Evolutionary conservation across 2,329 filamentous ascomycete species (phyloP), one percentile per base, ranked within the genome.

Genomic region (Coniella lustricola): DNA sequence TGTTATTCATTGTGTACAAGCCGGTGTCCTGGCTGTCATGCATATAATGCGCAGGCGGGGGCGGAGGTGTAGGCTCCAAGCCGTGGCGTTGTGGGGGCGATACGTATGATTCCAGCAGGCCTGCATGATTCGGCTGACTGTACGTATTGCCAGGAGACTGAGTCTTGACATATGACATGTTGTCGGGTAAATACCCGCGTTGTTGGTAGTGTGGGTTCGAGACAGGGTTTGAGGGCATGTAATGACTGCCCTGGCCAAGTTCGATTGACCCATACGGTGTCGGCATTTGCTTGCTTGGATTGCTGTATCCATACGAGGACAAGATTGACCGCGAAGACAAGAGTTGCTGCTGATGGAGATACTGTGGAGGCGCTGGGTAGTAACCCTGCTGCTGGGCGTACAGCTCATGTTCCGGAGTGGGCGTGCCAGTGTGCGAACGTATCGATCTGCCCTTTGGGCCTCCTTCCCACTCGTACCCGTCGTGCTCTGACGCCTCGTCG

Each of bases 401-500:
- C 35, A 69, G 61, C 9, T 64, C 62, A 4, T 56, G 55, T 38
- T 67, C 65, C 17, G 59, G 54, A 48, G 57, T 54, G 18, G 60
- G 60, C n/a, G 62, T 64, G 34, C 56, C 54, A 22, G 58, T 60
- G 39, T 59, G 57, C 21, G 63, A 60, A 14, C 59, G 58, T 46
- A 56, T 60, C 22, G 61, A 62, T 7, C 62, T 63, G 39, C 55
- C 57, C 31, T 58, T 56, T 18, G 55, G 59, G 45, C 59, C 63
- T 64, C 70, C 73, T 37, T 73, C 67, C 41, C 66, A 71, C 25
- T 70, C 68, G 14, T 50, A 49, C 43, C 72, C 62, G 32, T 74
- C 72, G 12, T 69, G 73, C 4, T 67, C 63, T 25, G 68, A 71
- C 13, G 64, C 66, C 29, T 67, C 64, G 22, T 69, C 65, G 38